These are phyloP conservation scores for Hymenoscyphus infarciens DNA, from an alignment of 2,329 filamentous ascomycete species.

Conservation along the genomic window DNA sequence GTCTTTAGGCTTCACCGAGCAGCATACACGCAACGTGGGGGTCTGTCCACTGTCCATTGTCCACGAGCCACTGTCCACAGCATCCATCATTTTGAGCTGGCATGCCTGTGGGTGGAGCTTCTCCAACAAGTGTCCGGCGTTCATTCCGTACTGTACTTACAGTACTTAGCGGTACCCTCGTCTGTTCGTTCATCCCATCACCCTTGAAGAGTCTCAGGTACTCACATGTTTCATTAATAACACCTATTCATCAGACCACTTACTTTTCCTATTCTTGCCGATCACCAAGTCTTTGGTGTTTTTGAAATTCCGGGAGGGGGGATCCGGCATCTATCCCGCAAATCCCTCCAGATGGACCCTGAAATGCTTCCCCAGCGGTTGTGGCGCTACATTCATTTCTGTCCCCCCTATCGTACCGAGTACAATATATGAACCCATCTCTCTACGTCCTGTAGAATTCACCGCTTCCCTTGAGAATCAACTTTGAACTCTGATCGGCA, in stretches of 20 bases:
- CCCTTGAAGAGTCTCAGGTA: not conserved
- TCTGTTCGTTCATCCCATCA: not conserved
- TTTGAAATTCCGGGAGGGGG: not conserved
- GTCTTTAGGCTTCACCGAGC: not conserved
- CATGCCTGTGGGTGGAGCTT: not conserved
- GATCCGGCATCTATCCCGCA: not conserved
- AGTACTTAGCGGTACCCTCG: no score
- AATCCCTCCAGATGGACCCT: not conserved
- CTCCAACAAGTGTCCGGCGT: not conserved
- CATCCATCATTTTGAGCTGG: not conserved
- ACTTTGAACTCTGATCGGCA: not conserved
- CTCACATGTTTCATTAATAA: not conserved
- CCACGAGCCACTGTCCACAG: not conserved
- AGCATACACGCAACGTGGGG: not conserved
- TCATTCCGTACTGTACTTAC: no score
- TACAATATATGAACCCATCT: not conserved
- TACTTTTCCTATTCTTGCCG: constrained; percentile 1
- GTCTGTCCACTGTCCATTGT: not conserved
- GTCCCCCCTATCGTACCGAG: not conserved
- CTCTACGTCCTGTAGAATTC: constrained; percentile 6
- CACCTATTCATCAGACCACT: not conserved
- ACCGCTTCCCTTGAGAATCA: not conserved
- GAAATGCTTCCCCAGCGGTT: constrained; percentile 4
- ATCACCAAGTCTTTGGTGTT: not conserved
- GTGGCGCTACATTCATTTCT: constrained; percentile 6